These are phyloP conservation scores for Chytridium lagenaria DNA, from an alignment of 371 early-diverging fungal species.

Conservation along the genomic window DNA sequence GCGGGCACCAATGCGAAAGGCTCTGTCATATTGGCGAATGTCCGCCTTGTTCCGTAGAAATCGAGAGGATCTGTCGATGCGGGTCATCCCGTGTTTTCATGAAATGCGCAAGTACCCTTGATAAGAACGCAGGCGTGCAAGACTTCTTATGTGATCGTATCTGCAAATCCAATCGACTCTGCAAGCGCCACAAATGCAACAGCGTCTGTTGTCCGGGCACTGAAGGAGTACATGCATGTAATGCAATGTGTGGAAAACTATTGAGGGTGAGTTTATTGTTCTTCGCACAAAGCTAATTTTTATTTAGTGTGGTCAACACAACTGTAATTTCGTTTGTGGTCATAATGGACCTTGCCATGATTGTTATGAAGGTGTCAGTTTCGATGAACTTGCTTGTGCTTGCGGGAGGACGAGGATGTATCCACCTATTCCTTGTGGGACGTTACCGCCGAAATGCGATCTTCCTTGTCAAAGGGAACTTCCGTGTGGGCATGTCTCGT, in stretches of 20 bases:
- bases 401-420: constrained; percentile 50
- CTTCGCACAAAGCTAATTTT: background rate
- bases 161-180: constrained; percentile 40
- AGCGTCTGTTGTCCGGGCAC: constrained; percentile 45
- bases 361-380: constrained; percentile 56
- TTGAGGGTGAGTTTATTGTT: constrained; percentile 33
- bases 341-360: constrained; percentile 54
- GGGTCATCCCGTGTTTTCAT: background rate
- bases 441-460: constrained; percentile 48
- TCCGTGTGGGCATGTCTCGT: constrained; percentile 49
- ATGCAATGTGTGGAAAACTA: constrained; percentile 46
- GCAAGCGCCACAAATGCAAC: constrained; percentile 50
- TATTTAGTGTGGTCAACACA: constrained; percentile 45
- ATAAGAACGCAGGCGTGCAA: background rate
- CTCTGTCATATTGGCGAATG: constrained; percentile 34
- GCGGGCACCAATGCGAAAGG: constrained; percentile 32
- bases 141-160: constrained; percentile 39
- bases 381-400: constrained; percentile 52
- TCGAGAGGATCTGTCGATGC: constrained; percentile 15
- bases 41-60: constrained; percentile 52
- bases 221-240: constrained; percentile 48
- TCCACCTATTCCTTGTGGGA: constrained; percentile 58
- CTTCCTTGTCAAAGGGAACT: constrained; percentile 42
- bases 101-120: constrained; percentile 17
- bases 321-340: constrained; percentile 50